Evolutionary conservation across 371 early-diverging fungal genomes (phyloP).

Genomic region (Apophysomyces ossiformis): DNA sequence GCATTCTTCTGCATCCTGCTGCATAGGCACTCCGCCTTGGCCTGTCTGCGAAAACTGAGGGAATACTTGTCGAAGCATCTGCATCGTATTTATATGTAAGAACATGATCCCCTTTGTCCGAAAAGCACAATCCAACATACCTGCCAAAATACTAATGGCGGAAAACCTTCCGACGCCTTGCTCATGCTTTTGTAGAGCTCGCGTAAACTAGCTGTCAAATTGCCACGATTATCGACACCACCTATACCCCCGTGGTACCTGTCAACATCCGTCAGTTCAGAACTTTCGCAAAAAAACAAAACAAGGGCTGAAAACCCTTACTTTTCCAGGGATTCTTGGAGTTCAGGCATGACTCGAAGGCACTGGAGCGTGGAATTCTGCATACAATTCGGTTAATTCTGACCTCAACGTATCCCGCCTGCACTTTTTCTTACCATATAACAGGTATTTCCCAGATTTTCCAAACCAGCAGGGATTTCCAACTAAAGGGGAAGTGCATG

Average conservation of each 20-base stretch:
- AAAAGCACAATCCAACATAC: slow-evolving; percentile 27
- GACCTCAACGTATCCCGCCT: background rate
- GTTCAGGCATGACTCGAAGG: slow-evolving; percentile 87
- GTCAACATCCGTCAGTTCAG: background rate
- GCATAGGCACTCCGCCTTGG: slow-evolving; percentile 73
- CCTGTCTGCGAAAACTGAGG: slow-evolving; percentile 89
- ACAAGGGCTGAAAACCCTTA: slow-evolving; percentile 21
- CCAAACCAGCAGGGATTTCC: slow-evolving; percentile 88
- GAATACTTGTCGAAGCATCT: slow-evolving; percentile 77
- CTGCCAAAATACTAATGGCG: slow-evolving; percentile 83
- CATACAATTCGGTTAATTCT: background rate
- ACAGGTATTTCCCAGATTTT: slow-evolving; percentile 98
- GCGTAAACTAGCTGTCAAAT: slow-evolving; percentile 73
- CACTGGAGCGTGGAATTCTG: slow-evolving; percentile 97
- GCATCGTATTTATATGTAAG: background rate
- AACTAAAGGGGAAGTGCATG: slow-evolving; percentile 42
- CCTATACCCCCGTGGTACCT: slow-evolving; percentile 39
- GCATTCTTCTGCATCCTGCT: slow-evolving; percentile 99
- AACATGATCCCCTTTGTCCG: background rate
- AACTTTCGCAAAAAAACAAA: background rate
- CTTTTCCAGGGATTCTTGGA: slow-evolving; percentile 66
- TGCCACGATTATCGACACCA: slow-evolving; percentile 55
- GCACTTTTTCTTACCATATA: slow-evolving; percentile 74
- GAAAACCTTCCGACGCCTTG: slow-evolving; percentile 73
- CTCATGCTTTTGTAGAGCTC: slow-evolving; percentile 74